These are phyloP conservation scores for Rhodotorula toruloides DNA, from an alignment of 768 basidiomycete genomes.

Conservation along the genomic window DNA sequence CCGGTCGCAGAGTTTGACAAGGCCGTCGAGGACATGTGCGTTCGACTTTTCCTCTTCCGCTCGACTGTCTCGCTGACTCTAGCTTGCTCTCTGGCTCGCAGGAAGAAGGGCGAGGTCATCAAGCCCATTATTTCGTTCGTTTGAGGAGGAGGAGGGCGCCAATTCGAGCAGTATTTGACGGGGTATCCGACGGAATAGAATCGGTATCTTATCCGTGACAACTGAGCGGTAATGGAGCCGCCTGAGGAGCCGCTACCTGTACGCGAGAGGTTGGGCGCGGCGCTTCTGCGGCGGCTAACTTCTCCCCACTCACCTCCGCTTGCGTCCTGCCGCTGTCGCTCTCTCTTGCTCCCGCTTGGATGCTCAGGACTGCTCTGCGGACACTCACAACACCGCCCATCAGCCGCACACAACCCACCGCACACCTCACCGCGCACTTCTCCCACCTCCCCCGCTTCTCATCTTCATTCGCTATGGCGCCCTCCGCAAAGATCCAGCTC, in stretches of 20 bases:
- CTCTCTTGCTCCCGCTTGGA: not conserved
- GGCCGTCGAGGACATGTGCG: constrained; percentile 39
- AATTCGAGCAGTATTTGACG: too few species aligned
- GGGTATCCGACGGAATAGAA: too few species aligned
- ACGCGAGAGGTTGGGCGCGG: too few species aligned
- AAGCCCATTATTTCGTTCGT: constrained; percentile 40
- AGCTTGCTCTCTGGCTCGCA: not conserved
- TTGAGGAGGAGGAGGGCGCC: not conserved
- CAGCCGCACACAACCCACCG: not conserved
- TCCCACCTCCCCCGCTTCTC: not conserved
- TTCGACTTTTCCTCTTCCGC: not conserved
- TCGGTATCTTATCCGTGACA: too few species aligned
- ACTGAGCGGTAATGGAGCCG: too few species aligned
- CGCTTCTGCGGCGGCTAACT: too few species aligned
- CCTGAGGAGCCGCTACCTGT: too few species aligned
- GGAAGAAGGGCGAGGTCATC: constrained; percentile 39
- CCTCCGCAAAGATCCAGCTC: constrained; percentile 12
- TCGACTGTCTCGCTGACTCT: not conserved
- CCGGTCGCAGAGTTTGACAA: constrained; percentile 40
- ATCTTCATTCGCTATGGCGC: constrained; percentile 10
- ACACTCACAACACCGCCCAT: too few species aligned
- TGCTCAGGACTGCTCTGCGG: not conserved
- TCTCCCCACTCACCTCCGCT: not conserved
- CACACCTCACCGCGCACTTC: not conserved
- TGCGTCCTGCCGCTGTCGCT: not conserved